Base-by-base conservation (phyloP, 192 early-diverging fungal genomes). In the Coemansia sp. region DNA sequence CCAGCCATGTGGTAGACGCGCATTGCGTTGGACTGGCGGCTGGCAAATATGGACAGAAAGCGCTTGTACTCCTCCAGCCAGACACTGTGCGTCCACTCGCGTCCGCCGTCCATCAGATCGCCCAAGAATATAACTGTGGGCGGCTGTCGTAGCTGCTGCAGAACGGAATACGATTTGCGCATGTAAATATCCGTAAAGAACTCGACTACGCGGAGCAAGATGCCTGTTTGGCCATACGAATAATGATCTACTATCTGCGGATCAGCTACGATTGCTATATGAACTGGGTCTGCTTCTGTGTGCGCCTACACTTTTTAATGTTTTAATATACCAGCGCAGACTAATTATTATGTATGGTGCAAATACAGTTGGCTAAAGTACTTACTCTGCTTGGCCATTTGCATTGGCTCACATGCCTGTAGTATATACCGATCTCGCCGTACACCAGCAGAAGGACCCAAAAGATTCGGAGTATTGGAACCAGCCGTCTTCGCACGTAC, bases 181-280 rank as follows among this genome's bases (percentile, higher is more conserved):
- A 95, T 89, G 68, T 92, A 95, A 0, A 91, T 71, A 58, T 94
- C 94, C 10, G 89, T 91, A 68, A 89, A 93, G 51, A 91, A 91
- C 63, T 95, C 84, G 6, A 83, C 82, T 4, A 89, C 23, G 9
- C 56, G 62, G 6, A 92, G 80, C 0, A 87, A 28, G 2, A 86
- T 28, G 0, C 91, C 91, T 9, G 80, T 67, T 35, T 88, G 87
- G 4, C 80, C 67, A 62, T 98, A 98, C 9, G 94, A 96, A 63
- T 88, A 89, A 30, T 86, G 77, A 67, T 96, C 95, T 32, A 92
- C 94, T 38, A 98, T 83, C 64, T 98, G 95, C 33, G 95, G 94
- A 71, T 98, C 95, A 0, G 90, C 89, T 38, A 98, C 77, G 8
- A 98, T 60, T 11, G 87, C 86, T 18, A 93, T 60, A 45, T 71